Conservation (phyloP, 306 rosid species). For the Purshia tridentata region DNA sequence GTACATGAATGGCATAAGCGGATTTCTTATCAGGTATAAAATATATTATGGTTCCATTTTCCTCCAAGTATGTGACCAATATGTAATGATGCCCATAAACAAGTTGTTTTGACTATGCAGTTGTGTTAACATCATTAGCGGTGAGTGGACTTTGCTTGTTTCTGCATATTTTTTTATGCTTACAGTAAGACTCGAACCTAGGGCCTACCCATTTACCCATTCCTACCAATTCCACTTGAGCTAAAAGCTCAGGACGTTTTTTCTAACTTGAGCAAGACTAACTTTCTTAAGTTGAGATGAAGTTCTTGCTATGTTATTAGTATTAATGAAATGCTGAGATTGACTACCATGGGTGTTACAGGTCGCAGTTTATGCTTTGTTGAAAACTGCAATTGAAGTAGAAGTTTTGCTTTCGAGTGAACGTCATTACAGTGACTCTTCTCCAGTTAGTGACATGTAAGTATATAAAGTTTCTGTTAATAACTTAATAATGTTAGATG, state of each 20-base stretch:
- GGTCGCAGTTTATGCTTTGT: conserved; percentile 64
- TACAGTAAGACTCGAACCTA: too few relatives aligned
- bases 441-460: conserved; percentile 64
- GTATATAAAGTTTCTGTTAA: conserved; percentile 18
- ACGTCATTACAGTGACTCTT: conserved; percentile 37
- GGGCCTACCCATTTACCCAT: too few relatives aligned
- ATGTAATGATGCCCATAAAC: neutral
- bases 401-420: conserved; percentile 66
- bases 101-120: neutral
- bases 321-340: conserved; percentile 16
- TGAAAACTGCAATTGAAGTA: conserved; percentile 62
- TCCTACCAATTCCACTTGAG: too few relatives aligned
- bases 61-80: neutral
- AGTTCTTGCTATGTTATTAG: conserved; percentile 15
- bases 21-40: conserved; percentile 53
- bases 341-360: conserved; percentile 21
- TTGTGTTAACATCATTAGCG: neutral
- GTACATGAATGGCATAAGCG: conserved; percentile 58
- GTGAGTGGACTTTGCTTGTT: neutral
- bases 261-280: conserved; percentile 14
- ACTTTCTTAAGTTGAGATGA: neutral
- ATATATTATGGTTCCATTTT: neutral
- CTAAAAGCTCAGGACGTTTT: neutral
- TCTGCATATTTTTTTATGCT: conserved; percentile 7
- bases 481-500: neutral